Base-by-base conservation (phyloP, 2,329 filamentous ascomycete genomes). In the Pseudogymnoascus sp. region DNA sequence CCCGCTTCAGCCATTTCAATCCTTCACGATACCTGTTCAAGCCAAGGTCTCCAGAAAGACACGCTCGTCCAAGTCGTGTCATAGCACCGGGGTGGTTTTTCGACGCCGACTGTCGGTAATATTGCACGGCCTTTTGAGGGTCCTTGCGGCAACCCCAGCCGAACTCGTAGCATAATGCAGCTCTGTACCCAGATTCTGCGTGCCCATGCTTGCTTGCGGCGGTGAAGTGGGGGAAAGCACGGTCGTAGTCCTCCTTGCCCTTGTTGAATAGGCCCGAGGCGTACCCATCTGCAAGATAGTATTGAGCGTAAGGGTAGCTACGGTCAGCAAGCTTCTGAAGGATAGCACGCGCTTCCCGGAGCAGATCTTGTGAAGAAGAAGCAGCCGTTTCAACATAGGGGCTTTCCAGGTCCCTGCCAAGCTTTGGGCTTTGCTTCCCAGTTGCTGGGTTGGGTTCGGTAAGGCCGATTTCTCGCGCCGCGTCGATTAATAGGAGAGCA, bases 31-130 rank as follows among this genome's bases (percentile, higher is more conserved):
- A 96, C 64, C 89, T 84, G 73, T 90, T 92, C 18, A 89, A 77
- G 31, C 95, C 95, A 74, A 99, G 86, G 68, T 97, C 93, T 44
- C 92, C 92, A 3, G 87, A 89, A 62, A 99, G 77, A 76, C 93
- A 97, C 5, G 95, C 95, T 73, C 92, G 89, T 42, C 92, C 93
- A 61, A 99, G 84, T 64, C 95, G 88, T 62, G 92, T 90, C 84
- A 97, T 96, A 60, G 95, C 93, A 60, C 95, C 95, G 0, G 95
- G 95, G 71, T 99, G 95, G 65, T 92, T 90, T 76, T 97, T 97
- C 5, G 93, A 90, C 1, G 95, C 93, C 8, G 93, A 90, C 66
- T 89, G 88, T 62, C 93, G 88, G 73, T 96, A 89, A 75, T 95
- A 99, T 73, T 97, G 93, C 1, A 96, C 90, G 46, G 95, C 93